Evolutionary conservation across 2,329 filamentous ascomycete species (phyloP).

Genomic region (Aspergillus neoniger): DNA sequence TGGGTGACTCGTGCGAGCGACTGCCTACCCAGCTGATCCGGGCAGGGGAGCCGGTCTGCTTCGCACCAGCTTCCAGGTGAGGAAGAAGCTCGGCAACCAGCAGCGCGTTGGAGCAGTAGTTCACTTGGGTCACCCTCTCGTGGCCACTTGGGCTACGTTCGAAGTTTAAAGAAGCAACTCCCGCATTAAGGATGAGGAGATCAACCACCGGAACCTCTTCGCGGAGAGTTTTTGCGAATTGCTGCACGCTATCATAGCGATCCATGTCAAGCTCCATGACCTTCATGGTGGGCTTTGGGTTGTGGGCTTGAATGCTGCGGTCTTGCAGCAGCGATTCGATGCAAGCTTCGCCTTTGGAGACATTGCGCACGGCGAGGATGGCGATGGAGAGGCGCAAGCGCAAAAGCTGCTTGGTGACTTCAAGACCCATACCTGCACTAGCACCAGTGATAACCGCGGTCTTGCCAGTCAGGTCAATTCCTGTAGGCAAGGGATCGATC

Average conservation of each 20-base stretch:
- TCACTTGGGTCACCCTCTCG: conserved; percentile 43
- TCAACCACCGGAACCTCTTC: conserved; percentile 15
- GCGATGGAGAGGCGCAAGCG: conserved; percentile 21
- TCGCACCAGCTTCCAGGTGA: conserved; percentile 26
- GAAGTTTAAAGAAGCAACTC: conserved; percentile 13
- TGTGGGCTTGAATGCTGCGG: not conserved
- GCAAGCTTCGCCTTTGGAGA: conserved; percentile 23
- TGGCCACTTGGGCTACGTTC: conserved; percentile 32
- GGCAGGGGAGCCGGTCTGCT: conserved; percentile 14
- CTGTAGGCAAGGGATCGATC: conserved; percentile 7
- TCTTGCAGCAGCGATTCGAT: conserved; percentile 4
- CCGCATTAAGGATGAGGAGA: not conserved
- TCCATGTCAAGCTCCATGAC: conserved; percentile 25
- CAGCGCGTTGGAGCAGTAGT: conserved; percentile 31
- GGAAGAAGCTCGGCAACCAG: conserved; percentile 29
- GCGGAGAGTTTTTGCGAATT: conserved; percentile 21
- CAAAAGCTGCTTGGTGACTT: conserved; percentile 27
- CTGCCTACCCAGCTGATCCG: conserved; percentile 27
- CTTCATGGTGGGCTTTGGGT: conserved; percentile 15
- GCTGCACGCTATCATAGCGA: conserved; percentile 21
- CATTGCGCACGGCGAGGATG: conserved; percentile 28
- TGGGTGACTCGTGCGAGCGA: conserved; percentile 11
- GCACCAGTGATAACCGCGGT: conserved; percentile 31
- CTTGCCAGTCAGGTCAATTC: conserved; percentile 23
- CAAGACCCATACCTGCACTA: conserved; percentile 29